Percentiles rank a stretch among this genome's conserved stretches.
Conservation (phyloP, 73 alveolate genomes). For the Stentor coeruleus region DNA sequence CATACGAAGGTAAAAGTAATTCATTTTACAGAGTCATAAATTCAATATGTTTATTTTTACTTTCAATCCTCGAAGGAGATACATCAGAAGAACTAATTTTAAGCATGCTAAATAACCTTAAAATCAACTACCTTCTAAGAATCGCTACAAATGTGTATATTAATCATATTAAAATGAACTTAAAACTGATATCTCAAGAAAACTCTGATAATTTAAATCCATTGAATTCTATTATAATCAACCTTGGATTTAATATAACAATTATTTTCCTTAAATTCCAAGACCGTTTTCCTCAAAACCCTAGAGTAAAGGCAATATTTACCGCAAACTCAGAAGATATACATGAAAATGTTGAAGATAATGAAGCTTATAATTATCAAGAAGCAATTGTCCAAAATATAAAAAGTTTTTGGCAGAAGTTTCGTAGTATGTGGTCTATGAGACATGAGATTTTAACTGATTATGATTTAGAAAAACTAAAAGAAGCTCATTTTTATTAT, state of each 20-base stretch:
- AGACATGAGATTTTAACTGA: not conserved
- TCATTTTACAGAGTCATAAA: not conserved
- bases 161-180: not conserved
- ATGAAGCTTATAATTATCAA: not conserved
- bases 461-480: not conserved
- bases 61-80: constrained; percentile 12
- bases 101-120: not conserved
- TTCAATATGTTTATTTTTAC: not conserved
- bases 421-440: not conserved
- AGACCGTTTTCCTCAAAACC: constrained; percentile 10
- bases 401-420: not conserved
- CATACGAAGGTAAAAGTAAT: not conserved
- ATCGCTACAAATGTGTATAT: not conserved
- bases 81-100: not conserved
- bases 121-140: not conserved
- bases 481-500: constrained; percentile 13
- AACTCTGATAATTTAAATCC: not conserved
- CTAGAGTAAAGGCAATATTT: not conserved
- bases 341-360: not conserved
- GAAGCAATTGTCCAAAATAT: not conserved
- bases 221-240: not conserved
- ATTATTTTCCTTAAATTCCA: not conserved
- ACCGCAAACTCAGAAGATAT: not conserved
- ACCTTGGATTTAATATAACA: not conserved
- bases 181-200: not conserved